phyloP scores from a whole-genome alignment of 306 rosid species.

The Pyrus bretschneideri region DNA sequence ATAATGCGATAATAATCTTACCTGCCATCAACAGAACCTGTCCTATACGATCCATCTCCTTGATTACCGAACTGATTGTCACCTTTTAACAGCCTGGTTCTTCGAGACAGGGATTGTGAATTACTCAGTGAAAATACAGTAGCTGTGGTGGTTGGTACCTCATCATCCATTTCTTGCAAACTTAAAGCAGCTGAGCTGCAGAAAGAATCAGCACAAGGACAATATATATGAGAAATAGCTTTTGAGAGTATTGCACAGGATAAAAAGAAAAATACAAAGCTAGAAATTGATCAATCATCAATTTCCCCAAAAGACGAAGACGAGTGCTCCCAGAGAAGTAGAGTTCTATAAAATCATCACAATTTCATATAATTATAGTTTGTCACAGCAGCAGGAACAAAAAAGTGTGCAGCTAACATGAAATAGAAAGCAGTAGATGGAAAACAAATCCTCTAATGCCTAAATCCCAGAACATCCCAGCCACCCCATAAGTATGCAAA shows the following conservation, averaged over 20 bases:
- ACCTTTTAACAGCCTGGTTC: constrained; percentile 80
- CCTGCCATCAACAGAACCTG: constrained; percentile 80
- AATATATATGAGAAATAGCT: background rate
- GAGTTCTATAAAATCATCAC: background rate
- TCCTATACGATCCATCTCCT: constrained; percentile 66
- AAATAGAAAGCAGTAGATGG: background rate
- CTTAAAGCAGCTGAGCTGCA: constrained; percentile 64
- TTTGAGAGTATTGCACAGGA: background rate
- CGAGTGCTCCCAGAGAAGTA: background rate
- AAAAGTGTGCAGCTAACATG: background rate
- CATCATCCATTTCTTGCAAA: constrained; percentile 73
- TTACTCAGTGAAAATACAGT: constrained; percentile 50
- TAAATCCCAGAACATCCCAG: background rate
- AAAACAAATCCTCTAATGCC: background rate
- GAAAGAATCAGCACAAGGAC: constrained; percentile 23
- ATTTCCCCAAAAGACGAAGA: background rate
- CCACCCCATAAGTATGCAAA: background rate
- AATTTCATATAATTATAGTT: background rate
- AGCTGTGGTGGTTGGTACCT: constrained; percentile 81
- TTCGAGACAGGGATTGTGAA: constrained; percentile 85
- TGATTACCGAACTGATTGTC: constrained; percentile 57
- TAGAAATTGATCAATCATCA: background rate
- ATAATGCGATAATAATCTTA: constrained; percentile 29
- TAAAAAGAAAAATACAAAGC: background rate
- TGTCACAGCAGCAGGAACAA: background rate